These are phyloP conservation scores for Macrophomina tecta DNA, from an alignment of 2,329 filamentous ascomycete genomes.

Conservation along the genomic window DNA sequence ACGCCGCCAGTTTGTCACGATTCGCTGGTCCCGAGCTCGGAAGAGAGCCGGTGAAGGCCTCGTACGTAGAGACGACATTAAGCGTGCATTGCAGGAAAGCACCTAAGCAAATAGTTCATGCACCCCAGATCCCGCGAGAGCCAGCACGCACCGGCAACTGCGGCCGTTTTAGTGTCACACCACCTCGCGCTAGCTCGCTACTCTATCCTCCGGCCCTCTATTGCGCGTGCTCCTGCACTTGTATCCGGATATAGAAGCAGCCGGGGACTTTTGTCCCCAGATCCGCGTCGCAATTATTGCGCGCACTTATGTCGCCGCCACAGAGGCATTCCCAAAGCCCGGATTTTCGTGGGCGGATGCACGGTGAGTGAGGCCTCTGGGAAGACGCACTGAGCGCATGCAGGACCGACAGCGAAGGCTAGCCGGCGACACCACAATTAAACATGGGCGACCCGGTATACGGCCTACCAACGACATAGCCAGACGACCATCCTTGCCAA, in stretches of 20 bases:
- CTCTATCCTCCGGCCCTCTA: conserved; percentile 2
- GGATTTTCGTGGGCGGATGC: neutral
- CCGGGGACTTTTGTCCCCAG: too few relatives aligned
- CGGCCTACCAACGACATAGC: neutral
- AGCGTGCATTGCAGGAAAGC: conserved; percentile 23
- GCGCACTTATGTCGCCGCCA: conserved; percentile 3
- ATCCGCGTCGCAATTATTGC: neutral
- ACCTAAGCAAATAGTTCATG: conserved; percentile 24
- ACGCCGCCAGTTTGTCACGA: neutral
- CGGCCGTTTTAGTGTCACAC: conserved; percentile 19
- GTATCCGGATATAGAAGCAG: neutral
- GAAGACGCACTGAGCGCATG: neutral
- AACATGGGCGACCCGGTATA: neutral
- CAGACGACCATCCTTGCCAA: neutral
- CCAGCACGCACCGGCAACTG: conserved; percentile 4
- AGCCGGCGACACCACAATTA: neutral
- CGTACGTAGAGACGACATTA: neutral
- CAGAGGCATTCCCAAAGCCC: neutral
- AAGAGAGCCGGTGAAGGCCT: neutral
- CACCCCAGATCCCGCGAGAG: conserved; percentile 19
- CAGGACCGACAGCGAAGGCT: neutral
- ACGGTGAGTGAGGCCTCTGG: neutral
- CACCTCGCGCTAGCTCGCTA: conserved; percentile 10
- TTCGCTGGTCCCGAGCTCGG: conserved; percentile 5
- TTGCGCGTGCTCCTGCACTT: too few relatives aligned